Evolutionary conservation across 2,329 filamentous ascomycete species (phyloP).

Genomic region (Chalara sp.): DNA sequence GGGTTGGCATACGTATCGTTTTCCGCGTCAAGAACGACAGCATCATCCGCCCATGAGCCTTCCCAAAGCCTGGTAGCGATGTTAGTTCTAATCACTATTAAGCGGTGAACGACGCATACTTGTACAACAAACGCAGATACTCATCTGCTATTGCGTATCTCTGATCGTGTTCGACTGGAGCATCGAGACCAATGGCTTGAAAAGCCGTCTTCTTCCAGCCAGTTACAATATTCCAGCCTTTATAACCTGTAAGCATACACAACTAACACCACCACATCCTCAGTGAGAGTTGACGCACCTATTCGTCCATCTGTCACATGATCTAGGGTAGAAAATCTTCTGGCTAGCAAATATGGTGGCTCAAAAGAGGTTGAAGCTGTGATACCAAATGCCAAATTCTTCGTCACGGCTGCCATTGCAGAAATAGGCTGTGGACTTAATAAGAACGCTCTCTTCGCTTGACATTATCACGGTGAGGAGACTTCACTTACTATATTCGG

Average conservation of each 20-base stretch:
- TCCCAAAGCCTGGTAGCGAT: slow-evolving; percentile 41
- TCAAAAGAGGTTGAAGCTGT: slow-evolving; percentile 61
- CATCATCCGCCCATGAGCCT: slow-evolving; percentile 54
- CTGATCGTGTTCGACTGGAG: slow-evolving; percentile 55
- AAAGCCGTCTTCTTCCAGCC: slow-evolving; percentile 56
- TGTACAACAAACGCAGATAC: slow-evolving; percentile 58
- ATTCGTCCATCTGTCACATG: slow-evolving; percentile 57
- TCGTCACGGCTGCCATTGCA: slow-evolving; percentile 62
- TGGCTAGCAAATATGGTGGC: slow-evolving; percentile 59
- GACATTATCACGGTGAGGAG: neutral
- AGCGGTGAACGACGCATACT: slow-evolving; percentile 22
- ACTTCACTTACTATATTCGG: slow-evolving; percentile 47
- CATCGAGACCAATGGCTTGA: slow-evolving; percentile 54
- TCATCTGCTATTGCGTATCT: slow-evolving; percentile 57
- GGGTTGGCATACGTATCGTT: slow-evolving; percentile 41
- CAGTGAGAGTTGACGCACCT: slow-evolving; percentile 39
- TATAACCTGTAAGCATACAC: slow-evolving; percentile 28
- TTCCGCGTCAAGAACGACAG: slow-evolving; percentile 37
- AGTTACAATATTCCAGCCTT: slow-evolving; percentile 50
- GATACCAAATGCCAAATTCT: slow-evolving; percentile 58
- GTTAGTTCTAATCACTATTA: too few relatives aligned
- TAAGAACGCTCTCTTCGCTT: neutral
- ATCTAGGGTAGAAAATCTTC: slow-evolving; percentile 59
- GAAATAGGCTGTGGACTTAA: slow-evolving; percentile 42
- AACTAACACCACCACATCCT: neutral